Evolutionary conservation across 805 yeast species (phyloP), one percentile per base, ranked within the genome.

Genomic region (Starmerella stellata): DNA sequence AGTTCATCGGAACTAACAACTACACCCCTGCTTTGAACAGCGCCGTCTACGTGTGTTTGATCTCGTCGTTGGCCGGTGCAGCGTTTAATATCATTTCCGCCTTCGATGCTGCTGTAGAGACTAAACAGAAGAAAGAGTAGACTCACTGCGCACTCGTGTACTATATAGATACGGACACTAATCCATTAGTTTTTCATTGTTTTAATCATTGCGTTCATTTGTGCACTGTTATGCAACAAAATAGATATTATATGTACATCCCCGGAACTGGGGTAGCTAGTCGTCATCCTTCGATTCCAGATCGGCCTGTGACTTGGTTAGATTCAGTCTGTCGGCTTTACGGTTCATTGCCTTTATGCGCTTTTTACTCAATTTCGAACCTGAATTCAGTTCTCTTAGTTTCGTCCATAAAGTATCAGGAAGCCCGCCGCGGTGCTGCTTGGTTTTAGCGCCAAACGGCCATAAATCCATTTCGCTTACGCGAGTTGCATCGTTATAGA

Each of bases 401-500:
- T 23, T 23, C 25, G 7, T 11, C 9, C 7, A 11, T 11, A 3
- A 5, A 5, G 11, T 21, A 18, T 19, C 35, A 11, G 17, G 13
- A 16, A 43, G 15, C 4, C 57, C 58, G 14, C 57, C 58, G n/a
- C 60, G 47, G 4, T 17, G 25, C 36, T 54, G 59, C 21, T 63
- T 66, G 2, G 71, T 63, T 53, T 77, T 78, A 2, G 74, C 74
- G 27, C 68, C 78, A 30, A 74, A 56, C 0, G 78, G 75, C 98
- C 96, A 90, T 38, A 75, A 58, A 54, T 90, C 98, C 18, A 95
- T 94, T 52, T 70, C 69, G n/a, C 57, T 58, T 0, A 81, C 71
- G 55, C 90, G 87, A 39, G 95, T 66, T 0, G 94, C 94, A 61
- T 90, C 96, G 52, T 80, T 92, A 49, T 81, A 90, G 2, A 64